Evolutionary conservation across 306 rosid species (phyloP).

Genomic region (Casuarina equisetifolia): DNA sequence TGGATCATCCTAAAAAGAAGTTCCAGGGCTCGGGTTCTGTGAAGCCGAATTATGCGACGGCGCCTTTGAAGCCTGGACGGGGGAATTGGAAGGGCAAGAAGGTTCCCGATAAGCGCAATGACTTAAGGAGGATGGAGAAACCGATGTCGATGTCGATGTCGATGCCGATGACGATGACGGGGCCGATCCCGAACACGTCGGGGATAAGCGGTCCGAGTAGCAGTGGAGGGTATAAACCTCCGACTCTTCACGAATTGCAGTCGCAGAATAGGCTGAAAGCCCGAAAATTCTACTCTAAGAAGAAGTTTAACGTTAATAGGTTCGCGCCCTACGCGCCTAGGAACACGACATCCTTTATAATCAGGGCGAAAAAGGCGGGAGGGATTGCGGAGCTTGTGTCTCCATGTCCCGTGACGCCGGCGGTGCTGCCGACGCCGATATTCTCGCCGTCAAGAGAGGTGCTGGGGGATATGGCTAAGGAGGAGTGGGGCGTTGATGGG

Average conservation of each 20-base stretch:
- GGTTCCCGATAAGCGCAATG: slow-evolving; percentile 57
- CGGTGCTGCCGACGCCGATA: slow-evolving; percentile 75
- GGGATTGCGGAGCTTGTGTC: slow-evolving; percentile 83
- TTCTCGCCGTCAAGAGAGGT: slow-evolving; percentile 68
- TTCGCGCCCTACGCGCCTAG: slow-evolving; percentile 84
- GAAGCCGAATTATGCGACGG: slow-evolving; percentile 29
- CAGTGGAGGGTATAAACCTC: slow-evolving; percentile 54
- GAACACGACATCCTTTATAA: slow-evolving; percentile 72
- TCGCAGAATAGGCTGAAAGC: slow-evolving; percentile 69
- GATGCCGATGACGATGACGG: not conserved
- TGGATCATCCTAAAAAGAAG: slow-evolving; percentile 25
- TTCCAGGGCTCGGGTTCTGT: slow-evolving; percentile 7
- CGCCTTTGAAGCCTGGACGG: slow-evolving; percentile 35
- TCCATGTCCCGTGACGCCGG: slow-evolving; percentile 83
- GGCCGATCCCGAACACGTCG: not conserved
- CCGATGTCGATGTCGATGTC: slow-evolving; percentile 22
- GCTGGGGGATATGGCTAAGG: slow-evolving; percentile 62
- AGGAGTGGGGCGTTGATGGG: slow-evolving; percentile 83
- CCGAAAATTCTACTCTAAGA: slow-evolving; percentile 56
- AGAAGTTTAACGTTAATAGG: slow-evolving; percentile 49
- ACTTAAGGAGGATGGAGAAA: slow-evolving; percentile 53
- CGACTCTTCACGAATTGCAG: slow-evolving; percentile 77
- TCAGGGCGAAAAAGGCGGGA: slow-evolving; percentile 64
- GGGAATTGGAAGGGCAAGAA: slow-evolving; percentile 81
- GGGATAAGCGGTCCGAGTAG: slow-evolving; percentile 30